Percentiles rank a stretch among this genome's conserved stretches.
Evolutionary conservation across 1,284 basidiomycete genomes (phyloP).

Genomic region (Exsudoporus floridanus): DNA sequence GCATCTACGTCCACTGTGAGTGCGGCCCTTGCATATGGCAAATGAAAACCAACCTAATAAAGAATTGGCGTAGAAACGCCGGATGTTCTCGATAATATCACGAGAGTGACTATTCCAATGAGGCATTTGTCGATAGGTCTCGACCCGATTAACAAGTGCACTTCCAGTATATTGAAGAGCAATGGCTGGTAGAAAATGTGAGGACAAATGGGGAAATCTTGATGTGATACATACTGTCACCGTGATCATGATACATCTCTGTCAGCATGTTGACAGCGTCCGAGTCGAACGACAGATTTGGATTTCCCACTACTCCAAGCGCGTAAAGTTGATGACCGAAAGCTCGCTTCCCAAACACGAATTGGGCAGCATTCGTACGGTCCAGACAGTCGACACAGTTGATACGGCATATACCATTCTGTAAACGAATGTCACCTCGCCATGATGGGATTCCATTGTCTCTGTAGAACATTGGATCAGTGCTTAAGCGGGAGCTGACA

Average conservation of each 20-base stretch:
- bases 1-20: slow-evolving; percentile 58
- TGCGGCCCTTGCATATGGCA: neutral
- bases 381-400: slow-evolving; percentile 98
- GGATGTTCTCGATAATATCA: slow-evolving; percentile 95
- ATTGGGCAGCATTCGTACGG: slow-evolving; percentile 96
- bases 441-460: slow-evolving; percentile 37
- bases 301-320: slow-evolving; percentile 82
- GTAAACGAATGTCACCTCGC: slow-evolving; percentile 74
- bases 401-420: slow-evolving; percentile 87
- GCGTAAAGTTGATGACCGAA: slow-evolving; percentile 96
- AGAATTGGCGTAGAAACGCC: slow-evolving; percentile 95
- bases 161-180: slow-evolving; percentile 97
- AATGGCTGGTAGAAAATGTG: slow-evolving; percentile 58
- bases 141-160: slow-evolving; percentile 94
- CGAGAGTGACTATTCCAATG: slow-evolving; percentile 98
- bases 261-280: slow-evolving; percentile 97
- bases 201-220: neutral
- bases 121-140: slow-evolving; percentile 93
- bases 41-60: slow-evolving; percentile 60
- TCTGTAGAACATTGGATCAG: slow-evolving; percentile 3
- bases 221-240: slow-evolving; percentile 67
- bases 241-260: slow-evolving; percentile 98
- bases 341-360: slow-evolving; percentile 95
- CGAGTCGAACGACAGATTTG: slow-evolving; percentile 88
- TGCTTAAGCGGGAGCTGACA: neutral